These are phyloP conservation scores for Beauveria australis DNA, from an alignment of 2,329 filamentous ascomycete genomes.

Conservation along the genomic window DNA sequence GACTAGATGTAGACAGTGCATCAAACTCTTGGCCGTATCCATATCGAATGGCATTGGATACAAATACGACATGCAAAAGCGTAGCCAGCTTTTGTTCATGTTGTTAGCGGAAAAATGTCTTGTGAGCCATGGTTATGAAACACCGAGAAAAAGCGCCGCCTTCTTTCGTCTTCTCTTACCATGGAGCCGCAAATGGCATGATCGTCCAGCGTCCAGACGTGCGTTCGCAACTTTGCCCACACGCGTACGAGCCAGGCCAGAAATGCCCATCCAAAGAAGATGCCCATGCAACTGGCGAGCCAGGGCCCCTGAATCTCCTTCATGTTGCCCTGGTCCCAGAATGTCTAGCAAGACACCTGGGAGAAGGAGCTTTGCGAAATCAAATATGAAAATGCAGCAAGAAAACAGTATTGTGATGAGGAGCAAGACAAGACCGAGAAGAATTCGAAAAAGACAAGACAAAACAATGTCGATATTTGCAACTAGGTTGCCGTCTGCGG, in stretches of 20 bases:
- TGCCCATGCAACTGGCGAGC: conserved; percentile 12
- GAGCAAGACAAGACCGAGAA: too few relatives aligned
- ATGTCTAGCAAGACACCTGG: background rate
- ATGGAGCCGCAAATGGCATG: conserved; percentile 8
- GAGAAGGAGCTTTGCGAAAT: background rate
- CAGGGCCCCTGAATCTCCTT: conserved; percentile 9
- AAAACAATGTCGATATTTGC: too few relatives aligned
- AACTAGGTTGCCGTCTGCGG: too few relatives aligned
- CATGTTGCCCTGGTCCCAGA: background rate
- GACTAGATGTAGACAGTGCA: background rate
- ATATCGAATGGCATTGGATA: background rate
- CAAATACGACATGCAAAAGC: background rate
- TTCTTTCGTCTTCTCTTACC: background rate
- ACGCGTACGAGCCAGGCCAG: conserved; percentile 10
- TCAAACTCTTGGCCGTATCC: background rate
- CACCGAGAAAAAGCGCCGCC: too few relatives aligned
- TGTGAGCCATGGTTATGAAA: too few relatives aligned
- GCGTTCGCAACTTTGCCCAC: conserved; percentile 12
- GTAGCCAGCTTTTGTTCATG: background rate
- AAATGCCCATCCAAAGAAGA: conserved; percentile 13
- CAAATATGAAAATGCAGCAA: background rate
- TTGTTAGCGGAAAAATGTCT: background rate
- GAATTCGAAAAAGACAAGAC: too few relatives aligned
- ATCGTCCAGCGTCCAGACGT: conserved; percentile 13
- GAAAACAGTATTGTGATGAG: background rate